Evolutionary conservation across 257 asterid genomes (phyloP).

Genomic region (Solanum arcanum): DNA sequence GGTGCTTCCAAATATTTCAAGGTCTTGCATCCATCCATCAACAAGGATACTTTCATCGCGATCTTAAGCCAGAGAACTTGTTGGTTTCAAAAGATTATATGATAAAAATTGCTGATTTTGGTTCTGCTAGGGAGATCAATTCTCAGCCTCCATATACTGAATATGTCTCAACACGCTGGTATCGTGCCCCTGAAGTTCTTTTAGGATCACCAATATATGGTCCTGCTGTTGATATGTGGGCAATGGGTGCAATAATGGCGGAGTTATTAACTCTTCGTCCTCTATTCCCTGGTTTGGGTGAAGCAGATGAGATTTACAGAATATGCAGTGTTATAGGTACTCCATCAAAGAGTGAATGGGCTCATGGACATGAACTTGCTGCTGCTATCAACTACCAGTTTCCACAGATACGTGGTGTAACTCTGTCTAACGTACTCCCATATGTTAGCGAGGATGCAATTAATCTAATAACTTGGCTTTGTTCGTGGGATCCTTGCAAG

Average conservation of each 20-base stretch:
- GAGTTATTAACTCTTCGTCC: slow-evolving; percentile 78
- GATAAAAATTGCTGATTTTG: slow-evolving; percentile 90
- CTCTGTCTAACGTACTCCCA: slow-evolving; percentile 50
- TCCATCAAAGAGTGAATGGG: slow-evolving; percentile 58
- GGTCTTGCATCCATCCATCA: slow-evolving; percentile 90
- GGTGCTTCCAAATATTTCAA: slow-evolving; percentile 97
- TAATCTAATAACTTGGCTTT: slow-evolving; percentile 48
- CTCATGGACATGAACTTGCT: slow-evolving; percentile 60
- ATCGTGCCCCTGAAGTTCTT: slow-evolving; percentile 96
- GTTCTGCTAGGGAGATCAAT: slow-evolving; percentile 89
- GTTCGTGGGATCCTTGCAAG: slow-evolving; percentile 68
- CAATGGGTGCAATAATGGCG: slow-evolving; percentile 98
- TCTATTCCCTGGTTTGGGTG: slow-evolving; percentile 37
- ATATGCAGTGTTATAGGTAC: slow-evolving; percentile 74
- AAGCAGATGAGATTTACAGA: slow-evolving; percentile 85
- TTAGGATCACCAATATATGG: slow-evolving; percentile 80
- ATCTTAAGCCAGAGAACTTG: slow-evolving; percentile 97
- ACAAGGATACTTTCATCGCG: slow-evolving; percentile 94
- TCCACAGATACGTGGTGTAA: slow-evolving; percentile 40
- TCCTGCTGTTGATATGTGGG: slow-evolving; percentile 97
- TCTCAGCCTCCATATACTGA: slow-evolving; percentile 90
- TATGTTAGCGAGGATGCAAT: slow-evolving; percentile 72
- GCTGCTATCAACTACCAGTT: slow-evolving; percentile 42
- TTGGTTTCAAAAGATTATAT: slow-evolving; percentile 70
- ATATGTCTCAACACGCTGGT: slow-evolving; percentile 97